Percentiles rank a stretch among this genome's conserved stretches.
Conservation (phyloP, 2,329 filamentous ascomycete genomes). For the Sclerotinia nivalis region DNA sequence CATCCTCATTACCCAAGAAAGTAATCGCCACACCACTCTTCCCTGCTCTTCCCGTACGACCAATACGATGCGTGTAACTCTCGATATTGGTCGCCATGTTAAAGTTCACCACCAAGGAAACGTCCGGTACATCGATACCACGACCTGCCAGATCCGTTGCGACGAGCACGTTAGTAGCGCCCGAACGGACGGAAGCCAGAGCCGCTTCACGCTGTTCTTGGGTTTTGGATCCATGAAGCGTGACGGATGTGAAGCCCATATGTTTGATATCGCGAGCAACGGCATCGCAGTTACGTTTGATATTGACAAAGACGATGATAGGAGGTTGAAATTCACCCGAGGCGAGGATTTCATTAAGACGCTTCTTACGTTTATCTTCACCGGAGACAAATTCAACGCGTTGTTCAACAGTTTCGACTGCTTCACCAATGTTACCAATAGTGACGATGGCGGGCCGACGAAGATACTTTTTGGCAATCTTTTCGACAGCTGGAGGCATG, state of each 20-base stretch:
- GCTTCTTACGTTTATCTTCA: conserved; percentile 96
- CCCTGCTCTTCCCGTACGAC: conserved; percentile 93
- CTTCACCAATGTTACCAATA: conserved; percentile 92
- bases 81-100: conserved; percentile 96
- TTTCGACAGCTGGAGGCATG: conserved; percentile 90
- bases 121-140: conserved; percentile 96
- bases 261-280: conserved; percentile 91
- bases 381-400: conserved; percentile 87
- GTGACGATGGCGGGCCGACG: conserved; percentile 90
- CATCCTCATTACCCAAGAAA: conserved; percentile 87
- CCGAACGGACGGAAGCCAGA: conserved; percentile 78
- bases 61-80: conserved; percentile 93
- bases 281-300: conserved; percentile 97
- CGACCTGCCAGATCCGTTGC: conserved; percentile 93
- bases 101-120: conserved; percentile 94
- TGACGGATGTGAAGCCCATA: conserved; percentile 88
- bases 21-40: conserved; percentile 97
- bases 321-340: conserved; percentile 80
- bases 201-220: conserved; percentile 97
- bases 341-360: conserved; percentile 84
- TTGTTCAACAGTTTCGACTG: conserved; percentile 96
- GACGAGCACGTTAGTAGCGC: conserved; percentile 82
- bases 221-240: conserved; percentile 92
- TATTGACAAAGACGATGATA: conserved; percentile 99
- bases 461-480: conserved; percentile 95